Evolutionary conservation across 352 stramenopile species (phyloP), one percentile per base, ranked within the genome.

Genomic region (Phytophthora pinifolia): DNA sequence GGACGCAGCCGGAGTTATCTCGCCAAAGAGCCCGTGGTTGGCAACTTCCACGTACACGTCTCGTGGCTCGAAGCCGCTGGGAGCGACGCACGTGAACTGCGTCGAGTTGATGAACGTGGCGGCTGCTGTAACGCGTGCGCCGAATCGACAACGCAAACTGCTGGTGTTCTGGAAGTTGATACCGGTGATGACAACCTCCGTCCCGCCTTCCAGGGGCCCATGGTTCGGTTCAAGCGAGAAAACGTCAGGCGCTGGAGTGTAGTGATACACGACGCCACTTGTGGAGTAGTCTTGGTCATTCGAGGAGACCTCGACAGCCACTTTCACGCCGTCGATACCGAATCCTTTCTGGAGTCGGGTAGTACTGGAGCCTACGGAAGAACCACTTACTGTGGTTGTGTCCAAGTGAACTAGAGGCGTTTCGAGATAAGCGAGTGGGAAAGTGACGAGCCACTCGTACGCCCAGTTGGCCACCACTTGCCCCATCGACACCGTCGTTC

Each of bases 221-320:
- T 94, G 84, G 6, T 74, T 74, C 10, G 89, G 90, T 10, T 57
- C 59, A 13, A 97, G 50, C 2, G 30, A 39, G 33, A 61, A 57
- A 14, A 97, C 83, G 9, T 77, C 68, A 0, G 82, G 78, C 1
- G 78, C 62, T n/a, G 81, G 69, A 1, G 72, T 74, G 59, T 96
- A 96, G 1, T 72, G 62, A 39, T 87, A 94, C 0, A 83, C 53
- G 3, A 85, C 58, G 0, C 76, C 74, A 32, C 66, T 86, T 1
- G 25, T 62, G 0, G 76, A 83, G 13, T 68, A 89, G 45, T 98
- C 90, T 37, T 86, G 77, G 7, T 76, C 76, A 54, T 97, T 97
- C 3, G 83, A 83, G 10, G 88, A 94, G 10, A 98, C 72, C 34
- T 97, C 83, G n/a, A 98, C 53, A 12, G 87, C 62, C 8, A 97